Percentiles rank a stretch among this genome's conserved stretches.
Conservation (phyloP, 148 eudicot species). For the Chenopodium suecicum region DNA sequence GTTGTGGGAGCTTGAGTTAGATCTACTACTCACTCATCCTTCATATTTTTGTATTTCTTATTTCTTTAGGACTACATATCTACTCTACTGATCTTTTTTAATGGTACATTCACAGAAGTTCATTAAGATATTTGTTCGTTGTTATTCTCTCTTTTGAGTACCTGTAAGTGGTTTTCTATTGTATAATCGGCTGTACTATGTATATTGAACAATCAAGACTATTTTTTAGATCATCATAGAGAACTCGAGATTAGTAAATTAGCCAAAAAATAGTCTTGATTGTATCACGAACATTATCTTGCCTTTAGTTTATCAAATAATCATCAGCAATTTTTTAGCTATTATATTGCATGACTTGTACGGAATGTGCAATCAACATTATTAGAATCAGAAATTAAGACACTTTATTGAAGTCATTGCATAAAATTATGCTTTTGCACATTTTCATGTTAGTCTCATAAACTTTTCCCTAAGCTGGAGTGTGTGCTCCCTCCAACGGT, state of each 20-base stretch:
- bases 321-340: too few species aligned
- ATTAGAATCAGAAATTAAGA: background rate
- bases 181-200: too few species aligned
- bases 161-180: background rate
- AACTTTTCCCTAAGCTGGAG: background rate
- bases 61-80: conserved; percentile 12
- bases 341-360: background rate
- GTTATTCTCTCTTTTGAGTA: background rate
- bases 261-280: too few species aligned
- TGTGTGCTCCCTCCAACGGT: background rate
- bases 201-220: too few species aligned
- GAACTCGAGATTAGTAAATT: too few species aligned
- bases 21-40: conserved; percentile 8
- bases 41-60: conserved; percentile 14
- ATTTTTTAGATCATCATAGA: too few species aligned
- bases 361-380: background rate
- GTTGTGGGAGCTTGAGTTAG: conserved; percentile 25
- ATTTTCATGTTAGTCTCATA: conserved; percentile 4
- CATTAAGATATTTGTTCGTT: background rate
- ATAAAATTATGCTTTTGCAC: background rate
- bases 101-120: conserved; percentile 3
- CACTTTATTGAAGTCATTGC: background rate
- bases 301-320: too few species aligned
- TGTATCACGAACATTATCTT: too few species aligned
- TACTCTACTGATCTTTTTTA: conserved; percentile 19